Evolutionary conservation across 1,284 basidiomycete species (phyloP).

Genomic region (Rhodotorula sp.): DNA sequence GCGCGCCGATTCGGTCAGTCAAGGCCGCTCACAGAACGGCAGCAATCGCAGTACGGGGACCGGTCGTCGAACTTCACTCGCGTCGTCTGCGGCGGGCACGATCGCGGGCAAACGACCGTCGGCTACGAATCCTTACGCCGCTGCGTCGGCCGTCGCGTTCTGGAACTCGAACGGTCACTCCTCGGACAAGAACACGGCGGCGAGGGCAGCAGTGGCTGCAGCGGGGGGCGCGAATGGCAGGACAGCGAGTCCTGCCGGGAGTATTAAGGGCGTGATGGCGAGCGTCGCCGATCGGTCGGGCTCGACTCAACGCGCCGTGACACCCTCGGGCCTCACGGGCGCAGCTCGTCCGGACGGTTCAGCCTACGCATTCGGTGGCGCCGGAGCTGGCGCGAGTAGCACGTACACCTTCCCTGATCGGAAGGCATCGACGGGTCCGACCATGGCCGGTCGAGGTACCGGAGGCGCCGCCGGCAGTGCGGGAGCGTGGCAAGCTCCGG

Average conservation of each 20-base stretch:
- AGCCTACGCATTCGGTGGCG: background rate
- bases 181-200: constrained; percentile 12
- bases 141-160: constrained; percentile 4
- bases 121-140: background rate
- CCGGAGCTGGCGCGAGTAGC: background rate
- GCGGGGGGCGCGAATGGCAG: background rate
- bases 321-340: background rate
- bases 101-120: background rate
- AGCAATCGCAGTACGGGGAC: background rate
- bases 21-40: background rate
- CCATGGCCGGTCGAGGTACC: background rate
- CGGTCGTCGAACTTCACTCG: constrained; percentile 6
- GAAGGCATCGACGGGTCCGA: background rate
- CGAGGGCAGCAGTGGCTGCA: background rate
- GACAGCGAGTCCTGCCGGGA: background rate
- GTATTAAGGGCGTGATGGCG: background rate
- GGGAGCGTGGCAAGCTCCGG: constrained; percentile 55
- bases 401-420: constrained; percentile 1
- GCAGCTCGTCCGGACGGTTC: background rate
- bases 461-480: constrained; percentile 8
- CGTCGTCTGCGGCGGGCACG: constrained; percentile 1
- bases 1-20: background rate
- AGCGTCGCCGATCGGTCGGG: background rate
- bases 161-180: constrained; percentile 2
- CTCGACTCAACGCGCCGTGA: background rate